These are phyloP conservation scores for Lactifluus rugatus DNA, from an alignment of 768 basidiomycete genomes.

Conservation along the genomic window DNA sequence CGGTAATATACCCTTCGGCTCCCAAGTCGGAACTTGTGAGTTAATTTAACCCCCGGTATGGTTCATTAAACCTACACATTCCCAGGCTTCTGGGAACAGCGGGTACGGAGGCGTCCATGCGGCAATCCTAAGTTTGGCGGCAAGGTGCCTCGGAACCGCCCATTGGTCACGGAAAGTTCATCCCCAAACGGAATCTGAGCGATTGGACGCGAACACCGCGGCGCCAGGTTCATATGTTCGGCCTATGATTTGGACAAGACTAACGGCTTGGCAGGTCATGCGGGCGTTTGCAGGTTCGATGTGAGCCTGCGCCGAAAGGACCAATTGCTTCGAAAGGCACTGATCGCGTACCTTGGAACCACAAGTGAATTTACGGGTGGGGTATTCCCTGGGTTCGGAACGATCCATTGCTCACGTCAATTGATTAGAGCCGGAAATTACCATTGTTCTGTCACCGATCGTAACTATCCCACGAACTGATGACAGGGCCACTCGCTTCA, in stretches of 20 bases:
- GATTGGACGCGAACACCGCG: conserved; percentile 40
- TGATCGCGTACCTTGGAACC: conserved; percentile 59
- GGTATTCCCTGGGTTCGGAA: conserved; percentile 10
- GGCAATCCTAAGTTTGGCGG: conserved; percentile 65
- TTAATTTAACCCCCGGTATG: conserved; percentile 11
- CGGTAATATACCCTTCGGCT: conserved; percentile 57
- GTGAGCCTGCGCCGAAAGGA: conserved; percentile 46
- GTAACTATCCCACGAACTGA: conserved; percentile 47
- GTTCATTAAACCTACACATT: background rate
- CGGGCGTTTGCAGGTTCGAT: conserved; percentile 49
- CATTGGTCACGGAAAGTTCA: conserved; percentile 47
- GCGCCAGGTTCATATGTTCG: conserved; percentile 41
- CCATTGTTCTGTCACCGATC: conserved; percentile 59
- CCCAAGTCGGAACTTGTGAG: conserved; percentile 72
- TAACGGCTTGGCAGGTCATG: conserved; percentile 34
- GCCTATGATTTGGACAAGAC: conserved; percentile 1
- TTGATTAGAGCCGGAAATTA: conserved; percentile 55
- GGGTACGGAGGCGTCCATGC: conserved; percentile 83
- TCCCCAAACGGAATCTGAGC: conserved; percentile 60
- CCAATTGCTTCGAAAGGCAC: conserved; percentile 46
- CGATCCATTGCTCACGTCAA: background rate
- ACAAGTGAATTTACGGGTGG: conserved; percentile 67
- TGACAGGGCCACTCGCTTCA: conserved; percentile 47
- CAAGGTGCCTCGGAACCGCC: conserved; percentile 54
- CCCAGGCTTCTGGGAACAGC: conserved; percentile 49